Evolutionary conservation across 2,329 filamentous ascomycete genomes (phyloP).

Genomic region (Aspergillus calidoustus): DNA sequence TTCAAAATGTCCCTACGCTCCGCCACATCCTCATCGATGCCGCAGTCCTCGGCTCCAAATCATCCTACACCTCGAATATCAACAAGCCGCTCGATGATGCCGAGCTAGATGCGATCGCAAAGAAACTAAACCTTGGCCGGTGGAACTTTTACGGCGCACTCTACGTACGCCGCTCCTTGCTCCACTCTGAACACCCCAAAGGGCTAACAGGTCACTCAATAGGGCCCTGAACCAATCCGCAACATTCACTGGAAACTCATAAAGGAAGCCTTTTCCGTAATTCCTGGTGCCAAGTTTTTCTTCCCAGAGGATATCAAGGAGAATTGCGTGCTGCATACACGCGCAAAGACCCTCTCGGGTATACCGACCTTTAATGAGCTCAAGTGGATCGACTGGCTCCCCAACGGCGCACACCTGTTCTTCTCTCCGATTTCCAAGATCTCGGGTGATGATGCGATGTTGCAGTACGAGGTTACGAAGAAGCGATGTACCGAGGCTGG

Average conservation of each 20-base stretch:
- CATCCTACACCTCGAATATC: constrained; percentile 25
- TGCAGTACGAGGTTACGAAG: constrained; percentile 50
- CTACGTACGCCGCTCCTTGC: constrained; percentile 28
- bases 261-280: constrained; percentile 48
- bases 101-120: constrained; percentile 48
- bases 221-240: constrained; percentile 36
- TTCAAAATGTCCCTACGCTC: constrained; percentile 56
- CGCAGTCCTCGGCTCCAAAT: constrained; percentile 44
- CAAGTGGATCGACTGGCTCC: constrained; percentile 56
- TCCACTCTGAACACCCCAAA: too few species aligned
- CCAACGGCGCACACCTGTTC: constrained; percentile 52
- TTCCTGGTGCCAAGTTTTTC: constrained; percentile 50
- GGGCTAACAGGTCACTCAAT: too few species aligned
- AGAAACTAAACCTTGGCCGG: constrained; percentile 48
- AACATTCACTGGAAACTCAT: constrained; percentile 45
- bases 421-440: constrained; percentile 56
- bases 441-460: constrained; percentile 51
- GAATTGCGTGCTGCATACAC: constrained; percentile 36
- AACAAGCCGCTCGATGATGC: constrained; percentile 43
- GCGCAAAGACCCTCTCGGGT: constrained; percentile 29
- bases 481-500: constrained; percentile 48
- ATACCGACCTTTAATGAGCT: constrained; percentile 40
- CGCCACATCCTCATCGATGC: constrained; percentile 53
- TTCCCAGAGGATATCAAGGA: constrained; percentile 47
- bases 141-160: constrained; percentile 59